These are phyloP conservation scores for Parietichytrium sp. DNA, from an alignment of 108 stramenopile species.

Conservation along the genomic window DNA sequence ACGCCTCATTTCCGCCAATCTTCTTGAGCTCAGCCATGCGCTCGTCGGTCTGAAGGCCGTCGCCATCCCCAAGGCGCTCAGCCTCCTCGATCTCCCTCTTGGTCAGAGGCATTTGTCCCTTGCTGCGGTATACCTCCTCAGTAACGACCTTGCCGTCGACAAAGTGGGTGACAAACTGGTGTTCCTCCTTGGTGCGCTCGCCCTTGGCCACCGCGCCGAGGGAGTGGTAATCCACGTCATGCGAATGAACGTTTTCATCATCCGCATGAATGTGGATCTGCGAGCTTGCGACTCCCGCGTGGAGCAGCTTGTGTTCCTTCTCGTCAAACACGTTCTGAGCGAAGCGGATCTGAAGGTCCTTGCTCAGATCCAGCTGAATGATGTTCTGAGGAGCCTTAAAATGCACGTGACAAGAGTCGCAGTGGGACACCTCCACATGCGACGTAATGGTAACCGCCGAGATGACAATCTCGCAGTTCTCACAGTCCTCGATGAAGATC, in stretches of 20 bases:
- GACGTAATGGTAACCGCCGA: constrained; percentile 1
- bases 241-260: not conserved
- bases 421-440: constrained; percentile 29
- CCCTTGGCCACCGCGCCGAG: constrained; percentile 12
- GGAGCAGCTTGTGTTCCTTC: not conserved
- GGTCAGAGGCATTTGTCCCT: constrained; percentile 17
- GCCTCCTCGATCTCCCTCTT: constrained; percentile 4
- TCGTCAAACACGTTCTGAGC: not conserved
- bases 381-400: not conserved
- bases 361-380: constrained; percentile 17
- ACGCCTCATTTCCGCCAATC: constrained; percentile 36
- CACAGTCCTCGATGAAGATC: constrained; percentile 37
- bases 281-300: constrained; percentile 22
- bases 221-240: not conserved
- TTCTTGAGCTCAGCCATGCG: constrained; percentile 36
- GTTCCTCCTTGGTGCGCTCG: not conserved
- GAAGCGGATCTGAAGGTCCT: not conserved
- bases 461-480: constrained; percentile 6
- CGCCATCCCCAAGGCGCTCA: constrained; percentile 25
- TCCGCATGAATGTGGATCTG: constrained; percentile 3
- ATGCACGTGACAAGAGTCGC: not conserved
- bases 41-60: constrained; percentile 17
- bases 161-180: constrained; percentile 8
- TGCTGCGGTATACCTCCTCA: constrained; percentile 5
- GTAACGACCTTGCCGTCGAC: not conserved